Evolutionary conservation across 2,329 filamentous ascomycete species (phyloP).

Genomic region (Coleophoma eucalyptorum): DNA sequence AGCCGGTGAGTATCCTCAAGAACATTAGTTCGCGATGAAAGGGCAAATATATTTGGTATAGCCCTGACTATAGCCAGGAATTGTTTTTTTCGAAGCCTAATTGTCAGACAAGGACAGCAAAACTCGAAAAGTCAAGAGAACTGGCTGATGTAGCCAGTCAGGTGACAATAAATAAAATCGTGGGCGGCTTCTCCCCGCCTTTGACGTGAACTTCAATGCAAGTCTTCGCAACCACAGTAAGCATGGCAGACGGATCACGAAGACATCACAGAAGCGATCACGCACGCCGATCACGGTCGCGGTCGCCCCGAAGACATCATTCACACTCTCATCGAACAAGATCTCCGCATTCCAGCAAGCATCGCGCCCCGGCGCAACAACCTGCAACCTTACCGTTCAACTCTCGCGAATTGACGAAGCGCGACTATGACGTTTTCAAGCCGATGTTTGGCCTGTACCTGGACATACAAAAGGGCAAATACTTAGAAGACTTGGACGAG

Average conservation of each 20-base stretch:
- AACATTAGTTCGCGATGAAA: too few relatives aligned
- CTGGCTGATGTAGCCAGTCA: too few relatives aligned
- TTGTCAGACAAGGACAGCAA: too few relatives aligned
- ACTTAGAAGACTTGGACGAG: slow-evolving; percentile 65
- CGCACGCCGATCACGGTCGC: slow-evolving; percentile 6
- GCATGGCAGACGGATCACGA: slow-evolving; percentile 1
- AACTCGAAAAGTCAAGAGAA: too few relatives aligned
- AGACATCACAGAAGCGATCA: background rate
- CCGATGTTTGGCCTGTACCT: slow-evolving; percentile 81
- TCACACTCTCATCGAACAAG: slow-evolving; percentile 10
- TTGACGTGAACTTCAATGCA: background rate
- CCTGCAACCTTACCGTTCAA: slow-evolving; percentile 54
- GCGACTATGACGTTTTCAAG: slow-evolving; percentile 62
- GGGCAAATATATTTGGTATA: too few relatives aligned
- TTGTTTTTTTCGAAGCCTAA: too few relatives aligned
- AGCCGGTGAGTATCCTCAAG: too few relatives aligned
- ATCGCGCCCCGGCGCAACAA: slow-evolving; percentile 8
- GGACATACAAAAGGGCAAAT: slow-evolving; percentile 77
- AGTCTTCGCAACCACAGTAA: background rate
- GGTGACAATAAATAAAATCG: too few relatives aligned
- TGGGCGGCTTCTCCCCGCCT: too few relatives aligned
- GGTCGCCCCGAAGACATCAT: slow-evolving; percentile 7
- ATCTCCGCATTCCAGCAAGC: slow-evolving; percentile 24
- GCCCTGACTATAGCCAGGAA: too few relatives aligned
- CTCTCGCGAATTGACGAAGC: slow-evolving; percentile 62